These are phyloP conservation scores for Solanum peruvianum DNA, from an alignment of 257 asterid species.

Conservation along the genomic window DNA sequence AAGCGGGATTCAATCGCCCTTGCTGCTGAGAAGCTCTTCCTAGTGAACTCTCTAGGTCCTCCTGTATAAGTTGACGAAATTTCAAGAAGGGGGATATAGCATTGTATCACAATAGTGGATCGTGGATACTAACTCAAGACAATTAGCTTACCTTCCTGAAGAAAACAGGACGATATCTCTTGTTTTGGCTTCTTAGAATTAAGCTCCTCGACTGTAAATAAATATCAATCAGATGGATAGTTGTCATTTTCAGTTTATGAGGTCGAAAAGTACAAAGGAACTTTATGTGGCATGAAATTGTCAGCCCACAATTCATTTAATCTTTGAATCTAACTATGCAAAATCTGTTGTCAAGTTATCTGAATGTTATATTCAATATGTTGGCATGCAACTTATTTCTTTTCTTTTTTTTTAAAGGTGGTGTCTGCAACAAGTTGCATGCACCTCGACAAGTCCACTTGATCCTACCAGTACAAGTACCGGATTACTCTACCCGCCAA, in stretches of 20 bases:
- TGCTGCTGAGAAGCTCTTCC: conserved; percentile 60
- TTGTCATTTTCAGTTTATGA: background rate
- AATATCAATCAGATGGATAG: background rate
- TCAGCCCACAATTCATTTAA: background rate
- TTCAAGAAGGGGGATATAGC: background rate
- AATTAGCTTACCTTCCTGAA: conserved; percentile 65
- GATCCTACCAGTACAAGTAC: background rate
- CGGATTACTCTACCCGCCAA: background rate
- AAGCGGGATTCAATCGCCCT: conserved; percentile 50
- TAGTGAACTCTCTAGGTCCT: conserved; percentile 73
- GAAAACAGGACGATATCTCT: conserved; percentile 81
- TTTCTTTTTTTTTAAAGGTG: background rate
- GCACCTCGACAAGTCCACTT: background rate
- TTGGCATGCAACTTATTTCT: background rate
- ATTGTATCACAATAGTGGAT: background rate
- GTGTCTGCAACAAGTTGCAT: background rate
- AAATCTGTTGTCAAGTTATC: background rate
- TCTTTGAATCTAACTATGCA: background rate
- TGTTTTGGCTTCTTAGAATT: conserved; percentile 56
- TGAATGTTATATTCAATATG: background rate
- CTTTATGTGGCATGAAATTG: background rate
- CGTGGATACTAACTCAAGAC: background rate
- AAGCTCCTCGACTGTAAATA: conserved; percentile 71
- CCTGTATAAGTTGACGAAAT: conserved; percentile 29
- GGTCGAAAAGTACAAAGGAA: background rate